phyloP scores from a whole-genome alignment of 2,329 filamentous ascomycete species.

The Acarospora socialis region DNA sequence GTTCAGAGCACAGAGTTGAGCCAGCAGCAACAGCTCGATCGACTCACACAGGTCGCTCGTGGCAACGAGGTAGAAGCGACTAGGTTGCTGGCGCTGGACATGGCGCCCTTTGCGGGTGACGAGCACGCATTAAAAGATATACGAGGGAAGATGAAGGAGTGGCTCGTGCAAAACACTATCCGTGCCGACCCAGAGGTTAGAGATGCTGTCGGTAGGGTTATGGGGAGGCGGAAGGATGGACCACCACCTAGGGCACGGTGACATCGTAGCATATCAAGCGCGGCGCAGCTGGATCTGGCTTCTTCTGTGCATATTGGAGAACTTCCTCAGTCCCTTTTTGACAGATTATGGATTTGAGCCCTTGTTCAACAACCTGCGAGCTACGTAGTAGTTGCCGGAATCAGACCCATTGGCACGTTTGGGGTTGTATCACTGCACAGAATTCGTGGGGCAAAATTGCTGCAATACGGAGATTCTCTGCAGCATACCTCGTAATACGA shows the following conservation, averaged over 20 bases:
- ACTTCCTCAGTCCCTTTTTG: too few relatives aligned
- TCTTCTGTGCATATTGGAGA: too few relatives aligned
- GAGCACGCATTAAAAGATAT: constrained; percentile 47
- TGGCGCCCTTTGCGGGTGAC: constrained; percentile 69
- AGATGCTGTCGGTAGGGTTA: constrained; percentile 12
- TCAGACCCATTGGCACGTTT: too few relatives aligned
- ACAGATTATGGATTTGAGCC: too few relatives aligned
- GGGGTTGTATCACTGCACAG: too few relatives aligned
- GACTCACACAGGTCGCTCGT: constrained; percentile 46
- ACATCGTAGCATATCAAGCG: too few relatives aligned
- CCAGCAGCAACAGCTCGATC: constrained; percentile 47
- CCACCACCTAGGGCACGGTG: constrained; percentile 11
- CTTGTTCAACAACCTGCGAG: too few relatives aligned
- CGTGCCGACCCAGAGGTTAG: constrained; percentile 62
- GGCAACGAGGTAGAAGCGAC: constrained; percentile 54
- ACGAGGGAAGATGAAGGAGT: constrained; percentile 63
- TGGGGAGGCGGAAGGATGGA: constrained; percentile 8
- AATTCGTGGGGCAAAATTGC: too few relatives aligned
- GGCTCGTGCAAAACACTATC: constrained; percentile 76
- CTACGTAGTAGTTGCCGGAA: too few relatives aligned
- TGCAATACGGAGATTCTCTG: too few relatives aligned
- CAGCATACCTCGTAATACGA: too few relatives aligned
- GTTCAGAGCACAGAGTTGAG: constrained; percentile 17
- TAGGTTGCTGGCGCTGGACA: constrained; percentile 60
- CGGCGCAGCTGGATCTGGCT: too few relatives aligned